These are phyloP conservation scores for Trichophyton schoenleinii DNA, from an alignment of 2,329 filamentous ascomycete species.

Conservation along the genomic window DNA sequence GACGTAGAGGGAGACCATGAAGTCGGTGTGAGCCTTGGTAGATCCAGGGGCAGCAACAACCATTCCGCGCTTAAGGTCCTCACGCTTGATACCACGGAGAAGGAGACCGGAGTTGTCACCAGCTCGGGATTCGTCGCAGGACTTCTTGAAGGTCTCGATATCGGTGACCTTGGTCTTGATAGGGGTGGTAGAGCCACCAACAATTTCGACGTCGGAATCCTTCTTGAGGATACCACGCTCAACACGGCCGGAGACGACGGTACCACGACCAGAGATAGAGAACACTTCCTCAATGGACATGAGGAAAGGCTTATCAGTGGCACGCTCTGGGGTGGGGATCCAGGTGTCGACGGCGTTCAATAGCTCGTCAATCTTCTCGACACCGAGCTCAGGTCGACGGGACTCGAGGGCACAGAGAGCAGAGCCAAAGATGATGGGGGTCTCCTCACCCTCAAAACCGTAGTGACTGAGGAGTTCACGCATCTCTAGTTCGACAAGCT, in stretches of 20 bases:
- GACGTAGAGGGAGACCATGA: slow-evolving; percentile 92
- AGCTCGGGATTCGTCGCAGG: slow-evolving; percentile 87
- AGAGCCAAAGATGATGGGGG: slow-evolving; percentile 92
- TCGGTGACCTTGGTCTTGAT: slow-evolving; percentile 99
- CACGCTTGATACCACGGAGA: slow-evolving; percentile 87
- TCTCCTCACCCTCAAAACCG: slow-evolving; percentile 96
- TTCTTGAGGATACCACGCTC: slow-evolving; percentile 91
- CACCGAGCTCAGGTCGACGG: slow-evolving; percentile 76
- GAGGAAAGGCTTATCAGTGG: slow-evolving; percentile 95
- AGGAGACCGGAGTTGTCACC: slow-evolving; percentile 98
- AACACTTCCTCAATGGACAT: slow-evolving; percentile 96
- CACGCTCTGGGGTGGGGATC: slow-evolving; percentile 91
- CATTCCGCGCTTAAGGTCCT: slow-evolving; percentile 92
- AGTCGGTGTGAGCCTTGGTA: slow-evolving; percentile 78
- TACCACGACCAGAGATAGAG: slow-evolving; percentile 85
- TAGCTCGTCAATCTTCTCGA: slow-evolving; percentile 79
- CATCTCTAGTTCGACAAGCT: slow-evolving; percentile 99
- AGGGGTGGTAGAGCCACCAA: slow-evolving; percentile 67
- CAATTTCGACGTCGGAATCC: slow-evolving; percentile 85
- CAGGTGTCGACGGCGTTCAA: slow-evolving; percentile 80
- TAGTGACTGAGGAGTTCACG: slow-evolving; percentile 86
- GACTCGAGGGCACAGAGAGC: slow-evolving; percentile 87
- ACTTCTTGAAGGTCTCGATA: slow-evolving; percentile 99
- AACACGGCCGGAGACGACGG: slow-evolving; percentile 90
- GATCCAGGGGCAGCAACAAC: slow-evolving; percentile 72